Base-by-base conservation (phyloP, 768 basidiomycete species). In the Lepiota venenata region DNA sequence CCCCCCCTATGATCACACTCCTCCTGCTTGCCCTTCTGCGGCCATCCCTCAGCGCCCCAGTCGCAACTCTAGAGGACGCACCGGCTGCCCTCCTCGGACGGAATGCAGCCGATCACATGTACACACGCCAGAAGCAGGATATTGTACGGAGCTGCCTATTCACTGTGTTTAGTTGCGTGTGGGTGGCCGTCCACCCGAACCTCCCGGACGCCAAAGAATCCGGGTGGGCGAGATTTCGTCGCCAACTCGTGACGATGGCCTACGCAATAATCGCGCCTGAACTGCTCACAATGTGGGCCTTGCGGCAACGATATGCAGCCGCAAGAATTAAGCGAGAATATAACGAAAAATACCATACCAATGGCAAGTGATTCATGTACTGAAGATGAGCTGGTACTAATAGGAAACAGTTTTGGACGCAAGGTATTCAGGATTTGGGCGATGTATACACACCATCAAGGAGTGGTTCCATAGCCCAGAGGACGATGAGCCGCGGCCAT, bases 181-280 rank as follows among this genome's bases (percentile, higher is more conserved):
- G 63, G 63, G 52, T 64, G 9, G 58, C 63, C 0, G 59, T 60
- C 15, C 63, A 64, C 44, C 63, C 59, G 12, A 60, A 64, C 27
- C 49, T 61, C 9, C 54, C 60, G 1, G 49, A 51, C 1, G 55
- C 54, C 21, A 7, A 56, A 38, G 41, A 52, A 11, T 47, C 54
- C 2, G 15, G 38, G 25, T 50, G 51, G 47, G 11, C 20, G 15
- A 16, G 29, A 3, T 29, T 58, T 20, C 11, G 36, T 16, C 47
- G 44, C 10, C 48, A 55, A 9, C 12, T 52, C 1, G 16, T 39
- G 12, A 36, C 45, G n/a, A 58, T 58, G 60, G 15, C 52, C 3
- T 53, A 44, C 37, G 56, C 48, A 2, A 18, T 60, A n/a, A 38
- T 55, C 20, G 57, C 57, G 1, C 57, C 57, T 8, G 57, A 55